Evolutionary conservation across 2,329 filamentous ascomycete species (phyloP).

Genomic region (Ascomycota sp.): DNA sequence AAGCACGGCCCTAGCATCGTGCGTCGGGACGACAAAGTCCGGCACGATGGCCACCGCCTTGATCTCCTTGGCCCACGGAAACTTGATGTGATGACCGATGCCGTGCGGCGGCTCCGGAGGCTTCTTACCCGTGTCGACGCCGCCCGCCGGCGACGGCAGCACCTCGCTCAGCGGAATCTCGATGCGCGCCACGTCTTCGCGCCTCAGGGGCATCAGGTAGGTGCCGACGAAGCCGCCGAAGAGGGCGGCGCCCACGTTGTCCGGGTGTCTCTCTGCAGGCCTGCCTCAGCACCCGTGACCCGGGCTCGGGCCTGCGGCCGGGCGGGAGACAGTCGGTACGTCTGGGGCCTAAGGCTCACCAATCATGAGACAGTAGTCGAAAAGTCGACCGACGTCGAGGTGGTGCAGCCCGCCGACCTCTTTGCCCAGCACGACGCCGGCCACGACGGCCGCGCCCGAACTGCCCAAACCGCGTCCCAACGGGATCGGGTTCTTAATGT

Average conservation of each 20-base stretch:
- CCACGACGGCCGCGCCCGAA: conserved; percentile 86
- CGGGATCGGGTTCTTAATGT: conserved; percentile 90
- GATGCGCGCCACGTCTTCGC: conserved; percentile 71
- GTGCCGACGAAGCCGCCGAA: conserved; percentile 95
- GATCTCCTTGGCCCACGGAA: conserved; percentile 83
- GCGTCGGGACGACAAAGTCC: conserved; percentile 87
- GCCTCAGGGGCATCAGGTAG: conserved; percentile 79
- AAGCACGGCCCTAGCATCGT: conserved; percentile 69
- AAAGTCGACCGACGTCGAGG: conserved; percentile 59
- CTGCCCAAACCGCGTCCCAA: conserved; percentile 85
- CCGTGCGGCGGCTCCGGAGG: conserved; percentile 79
- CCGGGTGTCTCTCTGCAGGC: conserved; percentile 68
- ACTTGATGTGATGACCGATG: conserved; percentile 93
- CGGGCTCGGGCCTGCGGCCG: too few relatives aligned
- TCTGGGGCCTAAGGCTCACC: conserved; percentile 20
- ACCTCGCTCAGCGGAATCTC: conserved; percentile 94
- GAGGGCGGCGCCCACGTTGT: conserved; percentile 85
- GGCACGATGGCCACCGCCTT: conserved; percentile 95
- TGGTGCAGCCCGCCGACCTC: conserved; percentile 60
- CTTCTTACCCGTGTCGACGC: conserved; percentile 67
- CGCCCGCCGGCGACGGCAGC: conserved; percentile 72
- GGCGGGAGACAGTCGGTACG: too few relatives aligned
- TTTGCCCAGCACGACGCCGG: conserved; percentile 82
- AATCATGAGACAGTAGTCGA: conserved; percentile 97
- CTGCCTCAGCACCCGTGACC: too few relatives aligned